A percentile compares a stretch with the other conserved stretches of the same genome.
Conservation (phyloP, 2,329 filamentous ascomycete species). For the Diplodia scrobiculata region DNA sequence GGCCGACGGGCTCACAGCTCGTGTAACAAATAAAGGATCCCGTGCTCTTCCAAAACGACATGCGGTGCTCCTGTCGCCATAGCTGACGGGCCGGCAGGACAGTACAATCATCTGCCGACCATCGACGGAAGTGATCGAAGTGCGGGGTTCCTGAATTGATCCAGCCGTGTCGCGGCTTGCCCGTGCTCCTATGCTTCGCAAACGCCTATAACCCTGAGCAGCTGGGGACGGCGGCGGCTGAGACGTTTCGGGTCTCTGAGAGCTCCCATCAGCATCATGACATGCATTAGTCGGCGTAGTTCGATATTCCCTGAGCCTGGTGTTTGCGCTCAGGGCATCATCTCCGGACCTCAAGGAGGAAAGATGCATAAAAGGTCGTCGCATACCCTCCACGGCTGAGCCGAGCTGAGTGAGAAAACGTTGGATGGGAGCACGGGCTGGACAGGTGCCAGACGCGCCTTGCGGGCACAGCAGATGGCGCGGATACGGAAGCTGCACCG, state of each 20-base stretch:
- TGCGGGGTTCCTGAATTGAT: not conserved
- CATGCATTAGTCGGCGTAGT: constrained; percentile 1
- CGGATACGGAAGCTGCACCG: constrained; percentile 3
- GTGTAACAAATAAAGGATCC: not conserved
- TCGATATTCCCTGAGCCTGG: not conserved
- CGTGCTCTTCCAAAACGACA: not conserved
- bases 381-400: not conserved
- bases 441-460: constrained; percentile 1
- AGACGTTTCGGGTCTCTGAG: not conserved
- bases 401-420: not conserved
- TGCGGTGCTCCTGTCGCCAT: not conserved
- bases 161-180: not conserved
- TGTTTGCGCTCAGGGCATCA: constrained; percentile 2
- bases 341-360: not conserved
- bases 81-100: not conserved
- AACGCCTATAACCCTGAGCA: not conserved
- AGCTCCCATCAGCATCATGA: not conserved
- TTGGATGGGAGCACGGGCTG: not conserved
- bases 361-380: not conserved
- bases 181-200: not conserved
- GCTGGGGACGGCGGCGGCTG: not conserved
- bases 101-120: not conserved
- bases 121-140: not conserved
- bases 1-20: not conserved
- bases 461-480: not conserved